Conservation (phyloP, 1,139 yeast species). For the Yamadazyma kanchanaburiensis region DNA sequence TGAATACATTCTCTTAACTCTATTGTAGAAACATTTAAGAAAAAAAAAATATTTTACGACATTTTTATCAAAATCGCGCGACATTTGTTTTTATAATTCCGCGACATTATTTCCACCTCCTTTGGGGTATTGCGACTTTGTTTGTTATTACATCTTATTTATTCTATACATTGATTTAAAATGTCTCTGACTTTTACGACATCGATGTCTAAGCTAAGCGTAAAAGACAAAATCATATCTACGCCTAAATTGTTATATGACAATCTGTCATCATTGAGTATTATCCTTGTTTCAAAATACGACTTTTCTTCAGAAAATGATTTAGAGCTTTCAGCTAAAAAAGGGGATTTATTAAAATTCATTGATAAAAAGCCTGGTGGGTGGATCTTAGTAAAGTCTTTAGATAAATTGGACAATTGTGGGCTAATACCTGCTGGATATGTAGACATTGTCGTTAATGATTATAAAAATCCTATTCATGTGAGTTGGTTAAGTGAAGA, state of each 20-base stretch:
- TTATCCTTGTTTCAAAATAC: constrained; percentile 38
- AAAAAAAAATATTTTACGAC: no score
- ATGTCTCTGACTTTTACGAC: no score
- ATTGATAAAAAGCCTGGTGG: constrained; percentile 39
- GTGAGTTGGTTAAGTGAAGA: constrained; percentile 28
- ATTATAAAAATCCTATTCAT: constrained; percentile 33
- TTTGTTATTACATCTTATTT: no score
- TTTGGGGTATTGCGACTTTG: no score
- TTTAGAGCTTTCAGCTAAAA: constrained; percentile 31
- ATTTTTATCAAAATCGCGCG: no score
- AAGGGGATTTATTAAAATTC: constrained; percentile 41
- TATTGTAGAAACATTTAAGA: no score
- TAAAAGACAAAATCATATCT: constrained; percentile 9
- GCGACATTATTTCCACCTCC: no score
- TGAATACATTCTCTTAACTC: constrained; percentile 27
- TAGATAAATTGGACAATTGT: constrained; percentile 32
- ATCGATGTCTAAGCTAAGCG: neutral
- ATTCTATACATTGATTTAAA: no score
- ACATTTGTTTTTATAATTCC: no score
- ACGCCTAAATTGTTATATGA: constrained; percentile 9
- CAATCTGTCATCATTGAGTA: constrained; percentile 17
- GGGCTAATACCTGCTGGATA: constrained; percentile 43
- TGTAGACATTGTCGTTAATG: constrained; percentile 46
- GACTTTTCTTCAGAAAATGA: constrained; percentile 31
- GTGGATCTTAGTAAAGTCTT: constrained; percentile 42